Percentiles rank a stretch among this genome's conserved stretches.
Conservation (phyloP, 305 asterid species). For the Fraxinus angustifolia region DNA sequence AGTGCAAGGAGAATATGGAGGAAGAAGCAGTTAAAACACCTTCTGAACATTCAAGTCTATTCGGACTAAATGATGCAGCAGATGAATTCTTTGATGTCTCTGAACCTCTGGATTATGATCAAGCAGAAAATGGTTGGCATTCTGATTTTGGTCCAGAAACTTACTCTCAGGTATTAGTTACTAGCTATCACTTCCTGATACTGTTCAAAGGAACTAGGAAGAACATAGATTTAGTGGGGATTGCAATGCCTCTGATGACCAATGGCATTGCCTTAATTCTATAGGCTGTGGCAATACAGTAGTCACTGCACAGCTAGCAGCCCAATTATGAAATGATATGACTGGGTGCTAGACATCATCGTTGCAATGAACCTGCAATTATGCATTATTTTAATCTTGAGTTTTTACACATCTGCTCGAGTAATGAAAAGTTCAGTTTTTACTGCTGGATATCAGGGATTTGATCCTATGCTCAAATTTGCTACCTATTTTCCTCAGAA, state of each 20-base stretch:
- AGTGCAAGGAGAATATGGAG: slow-evolving; percentile 44
- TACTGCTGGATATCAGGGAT: slow-evolving; percentile 1
- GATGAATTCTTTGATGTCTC: slow-evolving; percentile 93
- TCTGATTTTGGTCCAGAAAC: slow-evolving; percentile 64
- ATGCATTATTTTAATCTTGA: slow-evolving; percentile 11
- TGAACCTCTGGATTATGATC: slow-evolving; percentile 83
- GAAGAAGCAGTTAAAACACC: slow-evolving; percentile 67
- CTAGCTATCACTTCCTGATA: slow-evolving; percentile 11
- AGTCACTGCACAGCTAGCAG: slow-evolving; percentile 18
- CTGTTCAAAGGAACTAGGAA: not conserved
- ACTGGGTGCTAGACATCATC: slow-evolving; percentile 2
- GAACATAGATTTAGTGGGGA: not conserved
- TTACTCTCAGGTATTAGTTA: slow-evolving; percentile 61
- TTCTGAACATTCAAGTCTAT: slow-evolving; percentile 68
- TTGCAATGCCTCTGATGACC: not conserved
- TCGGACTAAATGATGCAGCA: slow-evolving; percentile 73
- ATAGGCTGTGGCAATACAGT: slow-evolving; percentile 4
- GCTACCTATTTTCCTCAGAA: not conserved
- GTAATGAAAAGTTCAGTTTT: slow-evolving; percentile 11
- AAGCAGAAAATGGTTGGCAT: slow-evolving; percentile 70
- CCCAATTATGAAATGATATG: slow-evolving; percentile 15
- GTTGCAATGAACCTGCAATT: slow-evolving; percentile 9
- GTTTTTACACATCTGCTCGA: not conserved
- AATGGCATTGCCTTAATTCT: slow-evolving; percentile 12
- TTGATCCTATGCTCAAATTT: slow-evolving; percentile 10